These are phyloP conservation scores for Pholiota conissans DNA, from an alignment of 768 basidiomycete species.

Conservation along the genomic window DNA sequence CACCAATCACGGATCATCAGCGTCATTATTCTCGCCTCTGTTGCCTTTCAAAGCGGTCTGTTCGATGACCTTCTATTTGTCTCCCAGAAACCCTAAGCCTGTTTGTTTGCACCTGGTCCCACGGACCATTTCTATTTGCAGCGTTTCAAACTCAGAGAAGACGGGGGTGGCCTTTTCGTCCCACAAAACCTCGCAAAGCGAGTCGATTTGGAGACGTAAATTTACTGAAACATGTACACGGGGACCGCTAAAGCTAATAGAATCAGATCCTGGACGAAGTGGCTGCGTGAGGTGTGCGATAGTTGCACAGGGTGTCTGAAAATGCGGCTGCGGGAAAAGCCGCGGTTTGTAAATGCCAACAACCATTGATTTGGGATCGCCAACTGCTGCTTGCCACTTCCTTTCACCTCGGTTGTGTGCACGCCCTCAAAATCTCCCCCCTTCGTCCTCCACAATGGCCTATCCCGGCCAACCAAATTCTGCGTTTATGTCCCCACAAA, in stretches of 20 bases:
- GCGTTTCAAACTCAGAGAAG: conserved; percentile 33
- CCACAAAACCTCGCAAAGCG: conserved; percentile 12
- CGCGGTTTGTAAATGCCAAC: conserved; percentile 27
- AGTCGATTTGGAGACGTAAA: conserved; percentile 1
- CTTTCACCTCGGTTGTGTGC: conserved; percentile 23
- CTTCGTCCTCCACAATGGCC: conserved; percentile 16
- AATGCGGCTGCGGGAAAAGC: conserved; percentile 34
- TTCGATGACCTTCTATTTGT: conserved; percentile 4
- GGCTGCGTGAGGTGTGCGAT: conserved; percentile 4
- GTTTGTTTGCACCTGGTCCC: conserved; percentile 14
- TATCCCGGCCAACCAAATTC: conserved; percentile 7
- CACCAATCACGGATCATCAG: neutral
- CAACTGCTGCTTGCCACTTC: conserved; percentile 21
- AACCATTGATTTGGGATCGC: conserved; percentile 26
- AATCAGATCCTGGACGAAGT: neutral
- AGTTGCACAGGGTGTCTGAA: conserved; percentile 20
- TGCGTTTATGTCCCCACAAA: conserved; percentile 8
- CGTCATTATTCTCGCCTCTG: neutral
- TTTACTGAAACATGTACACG: conserved; percentile 3
- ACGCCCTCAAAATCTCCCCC: conserved; percentile 12
- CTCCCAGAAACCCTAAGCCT: conserved; percentile 4
- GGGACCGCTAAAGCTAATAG: neutral
- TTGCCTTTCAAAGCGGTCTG: neutral
- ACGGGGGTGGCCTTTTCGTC: conserved; percentile 1
- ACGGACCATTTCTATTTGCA: conserved; percentile 15